Percentiles rank a stretch among this genome's conserved stretches.
These are phyloP conservation scores for Pichia sp. DNA, from an alignment of 1,139 yeast species.

Conservation along the genomic window DNA sequence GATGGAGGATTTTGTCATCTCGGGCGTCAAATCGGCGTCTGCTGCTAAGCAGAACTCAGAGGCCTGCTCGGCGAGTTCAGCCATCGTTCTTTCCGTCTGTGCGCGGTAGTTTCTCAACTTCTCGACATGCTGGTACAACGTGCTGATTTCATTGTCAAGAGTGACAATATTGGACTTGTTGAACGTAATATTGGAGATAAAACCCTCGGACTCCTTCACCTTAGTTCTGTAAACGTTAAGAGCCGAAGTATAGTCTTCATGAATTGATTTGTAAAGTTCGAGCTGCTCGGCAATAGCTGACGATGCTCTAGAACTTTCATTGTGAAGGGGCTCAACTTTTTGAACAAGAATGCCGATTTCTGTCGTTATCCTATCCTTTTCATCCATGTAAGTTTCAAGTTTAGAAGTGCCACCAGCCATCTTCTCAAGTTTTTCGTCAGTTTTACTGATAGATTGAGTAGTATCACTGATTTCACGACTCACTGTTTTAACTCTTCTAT, in stretches of 20 bases:
- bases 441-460: slow-evolving; percentile 20
- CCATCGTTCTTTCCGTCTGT: slow-evolving; percentile 25
- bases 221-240: slow-evolving; percentile 5
- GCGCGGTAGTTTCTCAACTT: slow-evolving; percentile 27
- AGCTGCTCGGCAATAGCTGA: slow-evolving; percentile 6
- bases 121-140: slow-evolving; percentile 17
- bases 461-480: slow-evolving; percentile 9
- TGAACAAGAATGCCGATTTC: slow-evolving; percentile 7
- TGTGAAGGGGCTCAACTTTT: slow-evolving; percentile 9
- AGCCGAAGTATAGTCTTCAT: slow-evolving; percentile 11
- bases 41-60: slow-evolving; percentile 29
- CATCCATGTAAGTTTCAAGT: slow-evolving; percentile 20
- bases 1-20: slow-evolving; percentile 29
- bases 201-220: slow-evolving; percentile 1
- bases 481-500: slow-evolving; percentile 8
- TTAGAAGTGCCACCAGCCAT: slow-evolving; percentile 33
- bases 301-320: slow-evolving; percentile 4
- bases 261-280: slow-evolving; percentile 1
- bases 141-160: slow-evolving; percentile 9
- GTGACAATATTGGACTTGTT: slow-evolving; percentile 10
- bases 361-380: slow-evolving; percentile 8
- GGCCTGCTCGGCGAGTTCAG: slow-evolving; percentile 29
- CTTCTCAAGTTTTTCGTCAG: slow-evolving; percentile 26
- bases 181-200: slow-evolving; percentile 7
- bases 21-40: slow-evolving; percentile 26